Base-by-base conservation (phyloP, 345 rosid genomes). In the Angophora floribunda region DNA sequence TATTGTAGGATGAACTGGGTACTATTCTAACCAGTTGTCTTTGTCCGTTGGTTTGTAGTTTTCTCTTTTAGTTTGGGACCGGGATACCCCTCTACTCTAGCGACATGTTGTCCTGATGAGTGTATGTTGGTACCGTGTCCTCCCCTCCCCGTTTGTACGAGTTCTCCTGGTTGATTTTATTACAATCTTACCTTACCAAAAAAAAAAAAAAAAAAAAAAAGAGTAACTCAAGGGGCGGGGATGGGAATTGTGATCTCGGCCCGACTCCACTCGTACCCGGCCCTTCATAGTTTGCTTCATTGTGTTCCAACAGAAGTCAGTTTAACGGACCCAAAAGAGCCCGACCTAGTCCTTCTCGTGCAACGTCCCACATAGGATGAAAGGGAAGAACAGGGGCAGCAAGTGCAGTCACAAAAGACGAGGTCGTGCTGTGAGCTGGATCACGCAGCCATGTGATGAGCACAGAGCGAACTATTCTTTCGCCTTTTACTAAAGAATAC, bases 401-500 rank as follows among this genome's bases (percentile, higher is more conserved):
- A n/a, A 13, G 75, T 8, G 17, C 30, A 63, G 17, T n/a, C 17
- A 63, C 75, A 63, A 13, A n/a, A 63, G 7, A 59, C 5, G 65
- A 59, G 65, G n/a, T n/a, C 65, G 30, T 59, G 30, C 13, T n/a
- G 8, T 11, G 30, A 13, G 65, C 10, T 55, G 14, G 30, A 30
- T 13, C 44, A 30, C 21, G 78, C 44, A 30, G 22, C 79, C 79
- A 67, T 36, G 79, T 67, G 79, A 32, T 88, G 91, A 84, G 88
- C 89, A 88, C 93, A 93, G 1, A 90, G 92, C 92, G 91, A 91
- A 89, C 93, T 90, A 90, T 91, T 91, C 93, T 90, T 91, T 90
- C 93, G 93, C 94, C 92, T 92, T 93, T 90, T 93, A 91, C 92
- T 92, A 91, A 92, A 92, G 93, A 93, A 89, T 90, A 88, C 90